Evolutionary conservation across 164 flowering plant genomes (phyloP).

Genomic region (Cinnamomum micranthum): DNA sequence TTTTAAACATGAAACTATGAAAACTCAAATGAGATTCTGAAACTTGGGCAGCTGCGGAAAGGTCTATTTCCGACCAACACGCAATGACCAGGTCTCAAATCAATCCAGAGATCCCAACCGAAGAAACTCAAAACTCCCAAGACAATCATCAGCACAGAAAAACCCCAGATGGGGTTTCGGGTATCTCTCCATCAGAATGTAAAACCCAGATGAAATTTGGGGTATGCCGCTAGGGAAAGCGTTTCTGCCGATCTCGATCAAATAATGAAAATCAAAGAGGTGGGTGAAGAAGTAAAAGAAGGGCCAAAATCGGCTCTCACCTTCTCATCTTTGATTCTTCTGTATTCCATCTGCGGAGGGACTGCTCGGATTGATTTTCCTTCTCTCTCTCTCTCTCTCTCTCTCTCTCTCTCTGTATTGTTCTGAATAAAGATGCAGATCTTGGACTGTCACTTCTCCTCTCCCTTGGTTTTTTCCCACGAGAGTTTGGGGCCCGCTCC

Average conservation of each 20-base stretch:
- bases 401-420: not conserved
- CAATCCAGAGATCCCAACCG: not conserved
- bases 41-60: not conserved
- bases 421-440: no score
- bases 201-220: not conserved
- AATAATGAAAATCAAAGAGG: not conserved
- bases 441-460: no score
- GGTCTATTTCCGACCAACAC: not conserved
- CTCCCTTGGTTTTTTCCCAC: no score
- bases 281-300: not conserved
- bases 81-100: not conserved
- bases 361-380: not conserved
- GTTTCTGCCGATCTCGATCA: not conserved
- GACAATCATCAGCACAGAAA: not conserved
- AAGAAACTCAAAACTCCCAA: not conserved
- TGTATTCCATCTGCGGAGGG: slow-evolving; percentile 19
- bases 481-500: no score
- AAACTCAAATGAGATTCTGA: not conserved
- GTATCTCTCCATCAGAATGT: not conserved
- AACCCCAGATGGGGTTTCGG: not conserved
- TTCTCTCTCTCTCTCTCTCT: not conserved
- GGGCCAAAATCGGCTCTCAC: not conserved
- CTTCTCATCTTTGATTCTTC: slow-evolving; percentile 20
- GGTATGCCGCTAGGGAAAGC: no score
- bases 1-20: not conserved